Conservation (phyloP, 1,139 yeast species). For the Candida sanyaensis region DNA sequence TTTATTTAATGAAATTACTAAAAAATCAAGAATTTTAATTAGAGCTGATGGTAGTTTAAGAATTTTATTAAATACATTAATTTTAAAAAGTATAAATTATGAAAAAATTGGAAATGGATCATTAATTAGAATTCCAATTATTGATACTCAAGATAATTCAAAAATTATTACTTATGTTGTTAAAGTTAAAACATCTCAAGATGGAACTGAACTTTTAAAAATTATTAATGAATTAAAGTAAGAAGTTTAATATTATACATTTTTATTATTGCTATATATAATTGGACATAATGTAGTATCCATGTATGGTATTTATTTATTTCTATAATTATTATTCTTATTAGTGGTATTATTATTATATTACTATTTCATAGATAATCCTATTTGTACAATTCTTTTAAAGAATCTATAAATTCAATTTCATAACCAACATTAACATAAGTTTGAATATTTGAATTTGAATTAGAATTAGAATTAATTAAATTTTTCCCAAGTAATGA, state of each 20-base stretch:
- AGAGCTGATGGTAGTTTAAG: slow-evolving; percentile 90
- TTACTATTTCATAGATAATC: no score
- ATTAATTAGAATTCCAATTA: slow-evolving; percentile 59
- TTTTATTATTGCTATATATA: no score
- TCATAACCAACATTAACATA: slow-evolving; percentile 51
- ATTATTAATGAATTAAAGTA: slow-evolving; percentile 49
- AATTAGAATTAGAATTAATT: background rate
- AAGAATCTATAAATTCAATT: slow-evolving; percentile 46
- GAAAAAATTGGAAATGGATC: slow-evolving; percentile 59
- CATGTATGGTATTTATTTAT: no score
- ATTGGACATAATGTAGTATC: no score
- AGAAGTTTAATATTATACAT: no score
- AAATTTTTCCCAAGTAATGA: slow-evolving; percentile 27
- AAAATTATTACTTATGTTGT: slow-evolving; percentile 60
- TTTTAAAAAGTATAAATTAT: slow-evolving; percentile 56
- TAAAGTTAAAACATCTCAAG: slow-evolving; percentile 67
- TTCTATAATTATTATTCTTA: no score
- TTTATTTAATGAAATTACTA: slow-evolving; percentile 55
- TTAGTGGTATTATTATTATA: no score
- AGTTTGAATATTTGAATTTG: slow-evolving; percentile 9
- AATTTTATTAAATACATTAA: slow-evolving; percentile 67
- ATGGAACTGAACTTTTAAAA: slow-evolving; percentile 63
- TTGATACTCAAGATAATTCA: slow-evolving; percentile 38
- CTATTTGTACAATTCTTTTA: slow-evolving; percentile 25
- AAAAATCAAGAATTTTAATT: slow-evolving; percentile 69